Conservation (phyloP, 179 eudicot genomes). For the Nepenthes alata region DNA sequence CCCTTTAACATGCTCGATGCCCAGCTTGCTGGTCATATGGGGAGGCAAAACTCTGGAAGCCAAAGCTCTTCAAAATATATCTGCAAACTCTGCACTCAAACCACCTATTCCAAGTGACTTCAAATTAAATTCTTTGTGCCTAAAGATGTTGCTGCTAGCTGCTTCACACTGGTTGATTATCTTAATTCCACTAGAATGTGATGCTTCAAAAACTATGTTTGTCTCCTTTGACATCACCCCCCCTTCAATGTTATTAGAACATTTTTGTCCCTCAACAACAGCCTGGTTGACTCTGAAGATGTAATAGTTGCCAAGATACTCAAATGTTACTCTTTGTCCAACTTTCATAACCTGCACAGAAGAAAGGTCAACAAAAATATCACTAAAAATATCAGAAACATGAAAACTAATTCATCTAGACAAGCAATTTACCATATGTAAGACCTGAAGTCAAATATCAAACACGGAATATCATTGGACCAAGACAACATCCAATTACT, state of each 20-base stretch:
- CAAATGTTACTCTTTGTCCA: conserved; percentile 80
- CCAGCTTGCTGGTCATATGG: conserved; percentile 88
- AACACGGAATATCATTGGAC: too few species aligned
- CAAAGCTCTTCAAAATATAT: conserved; percentile 95
- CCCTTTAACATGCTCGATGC: conserved; percentile 97
- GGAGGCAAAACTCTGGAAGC: conserved; percentile 97
- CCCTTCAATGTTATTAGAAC: conserved; percentile 41
- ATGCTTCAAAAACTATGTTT: conserved; percentile 73
- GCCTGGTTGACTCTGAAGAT: conserved; percentile 75
- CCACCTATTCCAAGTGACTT: conserved; percentile 90
- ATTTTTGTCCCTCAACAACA: conserved; percentile 55
- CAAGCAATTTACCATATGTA: too few species aligned
- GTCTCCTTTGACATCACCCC: conserved; percentile 74
- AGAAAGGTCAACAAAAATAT: neutral
- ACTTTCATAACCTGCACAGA: conserved; percentile 72
- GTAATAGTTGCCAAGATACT: conserved; percentile 67
- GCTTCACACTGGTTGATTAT: conserved; percentile 86
- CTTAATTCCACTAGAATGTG: conserved; percentile 81
- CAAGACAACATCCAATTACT: too few species aligned
- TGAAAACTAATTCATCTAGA: too few species aligned
- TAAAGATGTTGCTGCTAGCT: conserved; percentile 89
- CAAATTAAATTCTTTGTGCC: conserved; percentile 89
- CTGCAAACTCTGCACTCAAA: conserved; percentile 80
- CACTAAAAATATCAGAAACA: too few species aligned
- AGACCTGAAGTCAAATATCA: too few species aligned